Evolutionary conservation across 1,284 basidiomycete species (phyloP).

Genomic region (Flammula alnicola): DNA sequence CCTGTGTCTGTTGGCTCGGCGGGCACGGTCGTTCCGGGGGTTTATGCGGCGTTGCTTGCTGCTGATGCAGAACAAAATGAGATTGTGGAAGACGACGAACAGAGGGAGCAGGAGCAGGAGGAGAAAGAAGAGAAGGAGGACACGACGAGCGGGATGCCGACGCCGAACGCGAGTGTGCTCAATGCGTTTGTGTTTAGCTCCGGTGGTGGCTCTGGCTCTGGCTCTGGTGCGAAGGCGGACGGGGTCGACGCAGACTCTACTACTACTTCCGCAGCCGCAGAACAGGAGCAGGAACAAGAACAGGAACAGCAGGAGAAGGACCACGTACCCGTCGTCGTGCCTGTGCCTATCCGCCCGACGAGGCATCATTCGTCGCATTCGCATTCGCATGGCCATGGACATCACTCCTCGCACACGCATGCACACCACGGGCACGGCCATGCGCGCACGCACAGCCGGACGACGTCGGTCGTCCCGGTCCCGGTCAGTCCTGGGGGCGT

Average conservation of each 20-base stretch:
- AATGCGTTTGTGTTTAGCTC: conserved; percentile 11
- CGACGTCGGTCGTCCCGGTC: conserved; percentile 5
- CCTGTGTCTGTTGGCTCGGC: too few relatives aligned
- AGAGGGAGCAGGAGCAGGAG: not conserved
- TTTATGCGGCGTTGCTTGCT: too few relatives aligned
- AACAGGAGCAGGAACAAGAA: not conserved
- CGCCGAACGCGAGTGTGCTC: not conserved
- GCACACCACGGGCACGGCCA: too few relatives aligned
- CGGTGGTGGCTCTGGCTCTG: not conserved
- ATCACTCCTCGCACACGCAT: too few relatives aligned
- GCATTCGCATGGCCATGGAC: too few relatives aligned
- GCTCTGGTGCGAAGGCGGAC: too few relatives aligned
- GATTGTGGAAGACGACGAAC: too few relatives aligned
- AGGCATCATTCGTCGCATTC: conserved; percentile 7
- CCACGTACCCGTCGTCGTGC: conserved; percentile 14
- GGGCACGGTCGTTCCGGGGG: too few relatives aligned
- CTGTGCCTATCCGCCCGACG: conserved; percentile 14
- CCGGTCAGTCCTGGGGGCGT: too few relatives aligned
- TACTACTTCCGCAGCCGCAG: not conserved
- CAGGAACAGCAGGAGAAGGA: conserved; percentile 4
- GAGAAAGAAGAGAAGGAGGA: too few relatives aligned
- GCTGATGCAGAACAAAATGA: too few relatives aligned
- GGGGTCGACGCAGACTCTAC: too few relatives aligned
- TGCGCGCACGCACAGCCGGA: conserved; percentile 5
- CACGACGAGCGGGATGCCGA: conserved; percentile 2